Base-by-base conservation (phyloP, 805 yeast genomes). In the Wickerhamomyces subpelliculosus region DNA sequence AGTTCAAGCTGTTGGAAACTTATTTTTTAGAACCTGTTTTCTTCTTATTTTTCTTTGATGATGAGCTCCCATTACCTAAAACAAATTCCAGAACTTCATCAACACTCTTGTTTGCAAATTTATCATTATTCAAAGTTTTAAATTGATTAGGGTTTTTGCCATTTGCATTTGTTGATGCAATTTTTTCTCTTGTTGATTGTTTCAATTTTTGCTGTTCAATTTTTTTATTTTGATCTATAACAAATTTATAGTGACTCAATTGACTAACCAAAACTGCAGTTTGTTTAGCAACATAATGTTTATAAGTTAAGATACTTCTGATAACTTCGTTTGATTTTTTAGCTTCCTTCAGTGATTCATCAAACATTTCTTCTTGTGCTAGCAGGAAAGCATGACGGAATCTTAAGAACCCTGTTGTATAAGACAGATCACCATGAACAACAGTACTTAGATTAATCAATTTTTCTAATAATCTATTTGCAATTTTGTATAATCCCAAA, bases 81-180 rank as follows among this genome's bases (percentile, higher is more conserved):
- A 85, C 81, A 53, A 77, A 85, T 43, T 70, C 68, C 61, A 85
- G 64, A 42, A 85, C 69, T 42, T 83, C 94, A 38, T 82, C 90
- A 37, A 84, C 72, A 16, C 86, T 76, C 58, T 79, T 72, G n/a
- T n/a, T n/a, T n/a, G n/a, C n/a, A n/a, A n/a, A n/a, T n/a, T n/a
- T n/a, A n/a, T n/a, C n/a, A n/a, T 38, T 67, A 62, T 8, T 84
- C 80, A 43, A 84, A 66, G 26, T 72, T 74, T 38, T 30, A 27
- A 24, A 32, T 37, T 31, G 28, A 37, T 42, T n/a, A 57, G 39
- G 21, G 53, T 46, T 25, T 42, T 51, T 36, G 57, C 45, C 26
- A 61, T 52, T 37, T 52, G 55, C 27, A 50, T 53, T 39, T 44
- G 51, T 31, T 38, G 37, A 35, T 54, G 42, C 27, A 48, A 53